phyloP scores from a whole-genome alignment of 441 rosid genomes.

The Pelargonium fulgidum region DNA sequence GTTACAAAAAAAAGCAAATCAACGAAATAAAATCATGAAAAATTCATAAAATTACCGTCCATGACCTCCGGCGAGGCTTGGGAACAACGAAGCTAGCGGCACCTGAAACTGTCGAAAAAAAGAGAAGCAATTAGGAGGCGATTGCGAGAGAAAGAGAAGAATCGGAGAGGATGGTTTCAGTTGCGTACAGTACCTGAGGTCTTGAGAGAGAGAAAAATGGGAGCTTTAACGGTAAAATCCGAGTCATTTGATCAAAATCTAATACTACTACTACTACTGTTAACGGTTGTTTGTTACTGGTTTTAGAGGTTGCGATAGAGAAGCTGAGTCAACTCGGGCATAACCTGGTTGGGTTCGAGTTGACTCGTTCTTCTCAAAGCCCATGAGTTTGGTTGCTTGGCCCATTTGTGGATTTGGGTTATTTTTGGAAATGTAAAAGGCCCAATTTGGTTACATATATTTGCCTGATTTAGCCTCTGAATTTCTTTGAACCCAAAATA shows the following conservation, averaged over 20 bases:
- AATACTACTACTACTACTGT: no score
- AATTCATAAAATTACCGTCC: conserved; percentile 41
- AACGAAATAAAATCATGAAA: background rate
- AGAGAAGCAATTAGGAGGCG: background rate
- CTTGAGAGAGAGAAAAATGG: conserved; percentile 30
- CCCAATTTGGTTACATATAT: no score
- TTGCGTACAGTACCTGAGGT: conserved; percentile 31
- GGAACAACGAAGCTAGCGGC: conserved; percentile 31
- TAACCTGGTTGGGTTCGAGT: no score
- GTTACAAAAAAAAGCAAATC: background rate
- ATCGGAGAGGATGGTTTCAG: background rate
- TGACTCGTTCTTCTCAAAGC: no score
- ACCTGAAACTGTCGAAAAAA: conserved; percentile 31
- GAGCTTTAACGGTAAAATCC: conserved; percentile 28
- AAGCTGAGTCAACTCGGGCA: no score
- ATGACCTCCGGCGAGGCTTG: conserved; percentile 26
- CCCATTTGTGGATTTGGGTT: no score
- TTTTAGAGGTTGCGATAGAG: no score
- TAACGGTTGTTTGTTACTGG: no score
- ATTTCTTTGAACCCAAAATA: no score
- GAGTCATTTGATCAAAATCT: conserved; percentile 24
- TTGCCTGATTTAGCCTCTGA: no score
- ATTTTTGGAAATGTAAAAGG: no score
- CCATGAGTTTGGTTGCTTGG: no score
- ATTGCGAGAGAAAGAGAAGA: conserved; percentile 16